These are phyloP conservation scores for Geotrichum klebahnii DNA, from an alignment of 1,139 yeast species.

Conservation along the genomic window DNA sequence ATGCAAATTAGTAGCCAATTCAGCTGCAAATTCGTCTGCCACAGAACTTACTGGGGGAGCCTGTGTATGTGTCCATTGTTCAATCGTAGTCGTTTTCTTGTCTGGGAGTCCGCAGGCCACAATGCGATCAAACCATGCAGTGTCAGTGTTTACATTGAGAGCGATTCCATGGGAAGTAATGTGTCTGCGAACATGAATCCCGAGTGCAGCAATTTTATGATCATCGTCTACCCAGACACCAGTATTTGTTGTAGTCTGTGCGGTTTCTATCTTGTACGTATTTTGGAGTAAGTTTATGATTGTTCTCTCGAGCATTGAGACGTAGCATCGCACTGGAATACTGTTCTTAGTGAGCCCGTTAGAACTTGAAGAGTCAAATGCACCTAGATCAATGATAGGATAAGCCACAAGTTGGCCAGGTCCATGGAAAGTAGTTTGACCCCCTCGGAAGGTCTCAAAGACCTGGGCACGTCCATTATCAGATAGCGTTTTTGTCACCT, in stretches of 20 bases:
- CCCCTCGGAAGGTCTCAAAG: slow-evolving; percentile 85
- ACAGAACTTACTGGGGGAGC: not conserved
- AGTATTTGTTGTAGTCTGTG: slow-evolving; percentile 62
- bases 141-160: slow-evolving; percentile 70
- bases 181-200: slow-evolving; percentile 78
- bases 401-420: slow-evolving; percentile 90
- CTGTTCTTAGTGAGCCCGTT: slow-evolving; percentile 18
- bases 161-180: slow-evolving; percentile 89
- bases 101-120: slow-evolving; percentile 84
- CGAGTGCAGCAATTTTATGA: slow-evolving; percentile 80
- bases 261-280: slow-evolving; percentile 45
- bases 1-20: slow-evolving; percentile 11
- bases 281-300: slow-evolving; percentile 51
- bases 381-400: slow-evolving; percentile 68
- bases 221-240: slow-evolving; percentile 71
- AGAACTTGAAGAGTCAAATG: slow-evolving; percentile 43
- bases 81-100: slow-evolving; percentile 52
- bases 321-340: slow-evolving; percentile 70
- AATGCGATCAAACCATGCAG: slow-evolving; percentile 62
- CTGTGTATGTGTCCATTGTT: not conserved
- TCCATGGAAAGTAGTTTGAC: slow-evolving; percentile 95
- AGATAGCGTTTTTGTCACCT: slow-evolving; percentile 24
- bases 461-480: slow-evolving; percentile 47
- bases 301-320: slow-evolving; percentile 62
- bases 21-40: slow-evolving; percentile 15